Base-by-base conservation (phyloP, 2,329 filamentous ascomycete species). In the Sarocladiaceae sp. region DNA sequence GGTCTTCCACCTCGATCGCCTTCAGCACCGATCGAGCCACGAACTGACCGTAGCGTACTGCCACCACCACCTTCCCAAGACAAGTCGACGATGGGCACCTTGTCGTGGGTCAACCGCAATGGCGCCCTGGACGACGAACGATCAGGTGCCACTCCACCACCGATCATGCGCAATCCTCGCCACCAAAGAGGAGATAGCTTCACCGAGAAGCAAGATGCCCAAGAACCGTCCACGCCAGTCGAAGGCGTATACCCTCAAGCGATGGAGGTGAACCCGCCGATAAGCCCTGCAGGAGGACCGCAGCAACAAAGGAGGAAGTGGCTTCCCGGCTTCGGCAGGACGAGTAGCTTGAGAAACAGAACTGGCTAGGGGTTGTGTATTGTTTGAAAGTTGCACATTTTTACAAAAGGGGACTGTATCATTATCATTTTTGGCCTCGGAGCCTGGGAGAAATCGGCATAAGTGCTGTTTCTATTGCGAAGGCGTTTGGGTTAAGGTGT, bases 81-180 rank as follows among this genome's bases (percentile, higher is more conserved):
- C 35, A 59, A 60, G 26, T 52, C 57, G 6, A 51, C 58, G 1
- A 68, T 72, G 50, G 74, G 72, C 6, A 60, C 71, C 31, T 73
- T 66, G 8, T 73, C 67, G 8, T 75, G 66, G 69, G 64, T 64
- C 6, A 66, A 64, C 50, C 64, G 71, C 15, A 63, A 58, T 13
- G 63, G 66, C 3, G 53, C 64, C 0, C 53, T 58, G 0, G 73
- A 74, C 1, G 74, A 77, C 3, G 75, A 77, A 3, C 62, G 71
- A 3, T 62, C 67, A 1, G 74, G 79, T 26, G 75, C 77, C 0
- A 83, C 79, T 7, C 79, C 79, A 3, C 79, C 79, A 4, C 79
- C 79, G 2, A 83, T 83, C 49, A 64, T 75, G 67, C 70, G 78
- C 15, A 77, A 74, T 49, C 66, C 62, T 20, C 66, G 67, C 4